These are phyloP conservation scores for Gnetum montanum DNA, from an alignment of 75 land plant genomes.

Conservation along the genomic window DNA sequence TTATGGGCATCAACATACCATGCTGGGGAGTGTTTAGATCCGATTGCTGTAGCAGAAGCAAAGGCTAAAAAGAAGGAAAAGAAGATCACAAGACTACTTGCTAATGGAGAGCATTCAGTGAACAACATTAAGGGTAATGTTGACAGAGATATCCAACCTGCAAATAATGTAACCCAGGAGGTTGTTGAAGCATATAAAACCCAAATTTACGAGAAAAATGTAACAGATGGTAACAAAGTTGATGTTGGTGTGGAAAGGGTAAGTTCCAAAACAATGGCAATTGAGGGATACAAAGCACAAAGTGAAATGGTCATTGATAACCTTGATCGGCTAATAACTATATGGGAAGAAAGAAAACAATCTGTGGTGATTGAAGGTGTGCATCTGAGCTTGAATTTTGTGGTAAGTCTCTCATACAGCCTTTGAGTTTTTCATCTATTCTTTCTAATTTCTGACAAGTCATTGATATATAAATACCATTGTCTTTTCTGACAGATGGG, in stretches of 20 bases:
- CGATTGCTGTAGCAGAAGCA: conserved; percentile 31
- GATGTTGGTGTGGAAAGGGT: conserved; percentile 6
- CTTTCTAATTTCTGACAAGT: too few relatives aligned
- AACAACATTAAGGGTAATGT: neutral
- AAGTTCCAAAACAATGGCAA: conserved; percentile 31
- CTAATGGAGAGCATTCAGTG: neutral
- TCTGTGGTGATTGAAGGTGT: conserved; percentile 50
- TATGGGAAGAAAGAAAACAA: conserved; percentile 39
- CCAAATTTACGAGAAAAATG: neutral
- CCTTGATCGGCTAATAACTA: conserved; percentile 30
- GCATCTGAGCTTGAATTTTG: conserved; percentile 43
- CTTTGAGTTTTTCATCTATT: too few relatives aligned
- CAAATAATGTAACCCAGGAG: neutral
- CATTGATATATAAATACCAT: too few relatives aligned
- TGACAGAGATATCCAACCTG: neutral
- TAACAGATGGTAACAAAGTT: neutral
- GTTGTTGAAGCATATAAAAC: neutral
- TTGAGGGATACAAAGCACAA: conserved; percentile 47
- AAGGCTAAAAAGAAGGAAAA: conserved; percentile 21
- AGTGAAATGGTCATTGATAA: conserved; percentile 54
- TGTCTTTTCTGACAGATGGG: conserved; percentile 31
- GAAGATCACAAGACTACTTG: conserved; percentile 7
- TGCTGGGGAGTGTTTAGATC: conserved; percentile 48
- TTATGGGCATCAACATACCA: conserved; percentile 50
- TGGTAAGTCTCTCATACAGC: conserved; percentile 32